Conservation (phyloP, 805 yeast genomes). For the Metschnikowia vanudenii region DNA sequence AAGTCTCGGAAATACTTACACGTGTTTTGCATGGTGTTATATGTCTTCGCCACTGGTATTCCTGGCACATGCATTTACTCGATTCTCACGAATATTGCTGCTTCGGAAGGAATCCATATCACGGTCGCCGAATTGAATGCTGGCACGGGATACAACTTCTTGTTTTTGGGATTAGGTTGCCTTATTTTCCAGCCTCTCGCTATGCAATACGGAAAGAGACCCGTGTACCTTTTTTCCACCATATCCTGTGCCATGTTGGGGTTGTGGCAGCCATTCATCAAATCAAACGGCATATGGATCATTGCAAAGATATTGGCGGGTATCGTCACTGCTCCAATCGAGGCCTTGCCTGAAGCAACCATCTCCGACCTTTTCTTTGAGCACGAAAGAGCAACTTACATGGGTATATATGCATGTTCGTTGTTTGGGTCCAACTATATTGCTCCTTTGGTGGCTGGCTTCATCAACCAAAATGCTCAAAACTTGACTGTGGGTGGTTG, state of each 20-base stretch:
- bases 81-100: slow-evolving; percentile 17
- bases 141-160: slow-evolving; percentile 17
- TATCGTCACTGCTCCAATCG: slow-evolving; percentile 40
- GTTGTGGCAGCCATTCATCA: slow-evolving; percentile 43
- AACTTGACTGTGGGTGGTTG: slow-evolving; percentile 14
- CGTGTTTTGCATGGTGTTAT: slow-evolving; percentile 38
- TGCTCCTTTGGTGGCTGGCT: slow-evolving; percentile 22
- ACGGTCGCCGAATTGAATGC: slow-evolving; percentile 17
- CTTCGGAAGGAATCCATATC: slow-evolving; percentile 15
- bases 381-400: slow-evolving; percentile 37
- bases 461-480: slow-evolving; percentile 16
- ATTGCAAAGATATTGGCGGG: slow-evolving; percentile 20
- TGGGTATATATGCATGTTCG: slow-evolving; percentile 18
- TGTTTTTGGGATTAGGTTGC: slow-evolving; percentile 38
- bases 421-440: slow-evolving; percentile 26
- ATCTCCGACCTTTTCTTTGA: slow-evolving; percentile 51
- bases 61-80: slow-evolving; percentile 20
- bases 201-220: slow-evolving; percentile 48
- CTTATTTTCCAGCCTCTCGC: slow-evolving; percentile 52
- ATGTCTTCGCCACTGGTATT: slow-evolving; percentile 42
- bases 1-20: slow-evolving; percentile 46
- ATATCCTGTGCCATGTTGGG: slow-evolving; percentile 38
- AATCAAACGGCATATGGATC: slow-evolving; percentile 26
- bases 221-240: slow-evolving; percentile 40
- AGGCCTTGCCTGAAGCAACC: slow-evolving; percentile 49